Base-by-base conservation (phyloP, 495 filamentous ascomycete species). In the Aspergillus kassunensis region DNA sequence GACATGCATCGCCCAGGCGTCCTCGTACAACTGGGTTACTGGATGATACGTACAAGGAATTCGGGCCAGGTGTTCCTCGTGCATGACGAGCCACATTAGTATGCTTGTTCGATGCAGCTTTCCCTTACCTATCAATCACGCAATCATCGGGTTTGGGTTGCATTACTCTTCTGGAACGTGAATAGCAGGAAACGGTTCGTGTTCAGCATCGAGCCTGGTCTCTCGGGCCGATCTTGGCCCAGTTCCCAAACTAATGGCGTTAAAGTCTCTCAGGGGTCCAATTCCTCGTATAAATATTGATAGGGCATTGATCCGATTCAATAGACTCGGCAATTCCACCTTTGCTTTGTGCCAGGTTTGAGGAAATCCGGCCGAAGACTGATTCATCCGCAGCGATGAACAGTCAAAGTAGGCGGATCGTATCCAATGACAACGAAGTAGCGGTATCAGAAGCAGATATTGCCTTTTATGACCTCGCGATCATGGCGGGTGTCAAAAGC, bases 81-180 rank as follows among this genome's bases (percentile, higher is more conserved):
- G 35, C 47, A 50, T 41, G n/a, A 16, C 16, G 9, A 41, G 21
- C 40, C 20, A 51, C 36, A 18, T 34, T 31, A 2, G 15, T 45
- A 33, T 33, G 25, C 25, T 45, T 52, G 39, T 27, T 52, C n/a
- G 20, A 44, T 52, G 41, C 37, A 19, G 19, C 39, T 35, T 39
- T 52, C 41, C 49, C 49, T 36, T 51, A 21, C 29, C 40, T 36
- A 40, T 45, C 20, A 39, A 27, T 44, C 40, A 44, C 24, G 23
- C 40, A 37, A 11, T 39, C n/a, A 23, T 19, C 7, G 15, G 15
- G 21, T 36, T 52, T 7, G 18, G 41, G 41, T 37, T 37, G 41
- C 40, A 44, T 27, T 36, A 25, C 40, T 16, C 42, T 37, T 45
- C 40, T 52, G 30, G 49, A 44, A 45, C 31, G 10, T 29, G 49